Conservation (phyloP, 1,284 basidiomycete genomes). For the Leccinum griseonigrum region DNA sequence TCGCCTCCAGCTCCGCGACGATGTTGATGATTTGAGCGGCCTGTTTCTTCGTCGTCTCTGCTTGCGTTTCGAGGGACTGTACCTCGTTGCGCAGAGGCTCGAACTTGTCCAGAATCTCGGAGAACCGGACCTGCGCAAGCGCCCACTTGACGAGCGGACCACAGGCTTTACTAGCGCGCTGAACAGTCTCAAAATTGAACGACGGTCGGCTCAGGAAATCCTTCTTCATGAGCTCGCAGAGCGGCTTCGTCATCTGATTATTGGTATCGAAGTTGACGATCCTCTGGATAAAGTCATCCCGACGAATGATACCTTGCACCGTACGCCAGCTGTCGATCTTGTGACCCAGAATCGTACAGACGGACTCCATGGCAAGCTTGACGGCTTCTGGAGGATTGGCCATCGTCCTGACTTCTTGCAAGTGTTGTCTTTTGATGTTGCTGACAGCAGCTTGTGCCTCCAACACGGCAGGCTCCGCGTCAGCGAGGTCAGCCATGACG, state of each 20-base stretch:
- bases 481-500: constrained; percentile 94
- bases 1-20: constrained; percentile 90
- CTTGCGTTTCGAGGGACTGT: constrained; percentile 87
- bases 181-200: constrained; percentile 95
- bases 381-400: constrained; percentile 98
- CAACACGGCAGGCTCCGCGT: constrained; percentile 95
- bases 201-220: constrained; percentile 91
- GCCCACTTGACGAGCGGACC: constrained; percentile 99
- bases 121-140: constrained; percentile 95
- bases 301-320: constrained; percentile 94
- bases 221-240: constrained; percentile 91
- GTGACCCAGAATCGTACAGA: constrained; percentile 96
- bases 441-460: constrained; percentile 96
- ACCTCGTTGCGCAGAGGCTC: constrained; percentile 97
- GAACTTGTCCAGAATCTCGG: constrained; percentile 97
- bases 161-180: constrained; percentile 95
- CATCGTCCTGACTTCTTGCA: constrained; percentile 98
- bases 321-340: constrained; percentile 97
- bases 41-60: constrained; percentile 91
- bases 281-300: constrained; percentile 95
- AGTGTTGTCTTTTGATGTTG: constrained; percentile 95
- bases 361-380: constrained; percentile 98
- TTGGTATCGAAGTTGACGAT: constrained; percentile 98
- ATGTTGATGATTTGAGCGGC: constrained; percentile 88
- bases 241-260: constrained; percentile 83